Evolutionary conservation across 331 rosid species (phyloP), one percentile per base, ranked within the genome.

Genomic region (Quercus lobata): DNA sequence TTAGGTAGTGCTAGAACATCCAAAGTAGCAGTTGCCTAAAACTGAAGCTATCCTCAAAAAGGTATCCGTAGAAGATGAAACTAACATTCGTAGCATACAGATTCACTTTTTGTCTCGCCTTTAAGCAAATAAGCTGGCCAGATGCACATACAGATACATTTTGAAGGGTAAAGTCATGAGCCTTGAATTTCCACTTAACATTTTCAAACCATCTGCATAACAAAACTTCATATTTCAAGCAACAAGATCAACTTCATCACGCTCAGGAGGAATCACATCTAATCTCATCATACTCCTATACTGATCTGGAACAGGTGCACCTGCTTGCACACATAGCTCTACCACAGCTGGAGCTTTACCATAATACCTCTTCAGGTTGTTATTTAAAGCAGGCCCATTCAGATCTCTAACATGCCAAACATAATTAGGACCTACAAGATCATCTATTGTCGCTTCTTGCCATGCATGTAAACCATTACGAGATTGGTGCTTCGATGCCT

Each of bases 291-390:
- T 90, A 81, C 96, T 92, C 75, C 81, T 86, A 77, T 90, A 86
- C 46, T 78, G 87, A 70, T 89, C 77, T 16, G 97, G 96, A 84
- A 90, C 63, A 2, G 88, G 89, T 81, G 97, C 94, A 25, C 96
- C 97, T 18, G 89, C 94, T 79, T 90, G 96, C 69, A 92, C 94
- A 69, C 97, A 94, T n/a, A 94, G 83, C 86, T 94, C 98, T 35
- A 92, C 97, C 70, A 92, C 92, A 73, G 96, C 97, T 0, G 98
- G 97, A 80, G 97, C 93, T 85, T 94, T 94, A 57, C 98, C 98
- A 57, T 94, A 90, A 84, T 81, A 94, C 82, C 97, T 89, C 88
- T 94, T 94, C 68, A 92, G 78, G 83, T 88, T 90, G 90, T 94
- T 92, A 73, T 85, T 85, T 73, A 92, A 76, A 61, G 92, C 83